Base-by-base conservation (phyloP, 2,329 filamentous ascomycete species). In the Microsporum ferrugineum region DNA sequence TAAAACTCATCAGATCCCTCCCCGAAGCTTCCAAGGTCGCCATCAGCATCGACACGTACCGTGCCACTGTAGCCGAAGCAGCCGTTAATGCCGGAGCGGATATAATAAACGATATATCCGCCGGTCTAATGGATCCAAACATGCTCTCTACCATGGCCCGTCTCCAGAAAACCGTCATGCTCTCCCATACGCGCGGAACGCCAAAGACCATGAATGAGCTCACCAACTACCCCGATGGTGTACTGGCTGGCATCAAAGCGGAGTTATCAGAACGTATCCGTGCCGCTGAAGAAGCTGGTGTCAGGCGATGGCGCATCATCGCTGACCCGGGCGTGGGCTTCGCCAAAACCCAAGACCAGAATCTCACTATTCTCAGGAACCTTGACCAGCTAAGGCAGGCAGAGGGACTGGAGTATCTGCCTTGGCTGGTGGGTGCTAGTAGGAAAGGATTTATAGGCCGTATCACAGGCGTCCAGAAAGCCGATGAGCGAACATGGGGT, bases 271-370 rank as follows among this genome's bases (percentile, higher is more conserved):
- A 76, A 6, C 87, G 91, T 14, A 82, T 97, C 3, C 77, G 77
- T 0, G 88, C 84, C 1, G 94, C 94, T n/a, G 76, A 95, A 72
- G 80, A 78, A 12, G 91, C 90, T 0, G 94, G 94, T 0, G 83
- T 99, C 49, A 82, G 89, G 2, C 86, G 91, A 57, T 99, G 94
- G 94, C 88, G 92, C 65, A 95, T 99, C 65, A 85, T 97, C 38
- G 83, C 97, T 1, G 94, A 99, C 71, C 94, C 94, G 0, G 94
- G 94, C 0, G 83, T 99, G 36, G 94, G 94, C 0, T 99, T 99
- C 71, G 91, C 94, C 61, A 99, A 99, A 77, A 86, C 84, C 0
- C 79, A 81, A 60, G 79, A 81, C 45, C 90, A 96, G 72, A 96
- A 96, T 72, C 76, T 96, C 1, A 85, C 90, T 67, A 76, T 99